Evolutionary conservation across 1,284 basidiomycete genomes (phyloP).

Genomic region (Rhodofomes roseus): DNA sequence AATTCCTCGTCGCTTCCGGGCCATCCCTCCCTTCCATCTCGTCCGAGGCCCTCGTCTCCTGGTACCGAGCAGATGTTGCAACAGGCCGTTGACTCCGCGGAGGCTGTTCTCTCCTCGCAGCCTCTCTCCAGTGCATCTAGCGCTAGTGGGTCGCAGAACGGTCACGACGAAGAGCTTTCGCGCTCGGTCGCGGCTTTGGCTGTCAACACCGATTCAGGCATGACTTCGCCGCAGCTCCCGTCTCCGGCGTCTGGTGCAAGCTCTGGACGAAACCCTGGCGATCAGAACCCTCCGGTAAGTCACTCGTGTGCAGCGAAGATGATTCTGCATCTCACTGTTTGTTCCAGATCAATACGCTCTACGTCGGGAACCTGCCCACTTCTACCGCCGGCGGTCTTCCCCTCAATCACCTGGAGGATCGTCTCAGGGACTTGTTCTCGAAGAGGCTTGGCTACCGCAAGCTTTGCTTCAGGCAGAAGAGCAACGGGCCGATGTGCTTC

Average conservation of each 20-base stretch:
- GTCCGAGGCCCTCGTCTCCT: conserved; percentile 32
- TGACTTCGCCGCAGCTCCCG: conserved; percentile 41
- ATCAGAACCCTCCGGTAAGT: conserved; percentile 85
- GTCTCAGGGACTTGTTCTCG: conserved; percentile 78
- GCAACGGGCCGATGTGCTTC: conserved; percentile 96
- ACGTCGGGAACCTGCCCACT: conserved; percentile 90
- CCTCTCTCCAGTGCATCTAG: conserved; percentile 36
- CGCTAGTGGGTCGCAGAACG: conserved; percentile 35
- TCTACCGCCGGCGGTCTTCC: conserved; percentile 63
- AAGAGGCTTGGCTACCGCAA: conserved; percentile 83
- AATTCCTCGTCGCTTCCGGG: conserved; percentile 24
- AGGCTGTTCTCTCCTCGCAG: conserved; percentile 17
- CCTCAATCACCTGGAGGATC: conserved; percentile 81
- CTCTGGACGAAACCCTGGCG: conserved; percentile 60
- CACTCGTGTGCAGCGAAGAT: background rate
- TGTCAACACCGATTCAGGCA: conserved; percentile 48
- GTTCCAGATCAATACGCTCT: conserved; percentile 83
- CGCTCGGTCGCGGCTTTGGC: conserved; percentile 43
- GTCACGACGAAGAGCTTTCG: conserved; percentile 38
- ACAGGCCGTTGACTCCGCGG: background rate
- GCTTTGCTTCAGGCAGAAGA: conserved; percentile 93
- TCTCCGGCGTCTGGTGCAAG: conserved; percentile 41
- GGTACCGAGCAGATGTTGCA: conserved; percentile 17
- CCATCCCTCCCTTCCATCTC: conserved; percentile 29
- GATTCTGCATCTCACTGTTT: background rate